These are phyloP conservation scores for Moesziomyces sp. DNA, from an alignment of 1,284 basidiomycete species.

Conservation along the genomic window DNA sequence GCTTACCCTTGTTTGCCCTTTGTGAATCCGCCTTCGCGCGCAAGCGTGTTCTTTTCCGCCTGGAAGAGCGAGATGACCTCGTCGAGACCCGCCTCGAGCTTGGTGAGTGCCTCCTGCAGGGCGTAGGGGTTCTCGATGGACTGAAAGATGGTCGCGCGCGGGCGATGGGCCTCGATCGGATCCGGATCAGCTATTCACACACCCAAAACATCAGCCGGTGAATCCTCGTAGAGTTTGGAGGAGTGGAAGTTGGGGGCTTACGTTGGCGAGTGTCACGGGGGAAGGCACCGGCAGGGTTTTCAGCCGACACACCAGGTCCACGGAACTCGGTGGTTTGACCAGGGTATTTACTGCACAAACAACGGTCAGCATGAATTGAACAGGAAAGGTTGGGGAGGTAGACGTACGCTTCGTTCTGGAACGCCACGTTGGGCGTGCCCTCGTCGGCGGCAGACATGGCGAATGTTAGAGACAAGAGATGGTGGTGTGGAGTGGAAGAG, in stretches of 20 bases:
- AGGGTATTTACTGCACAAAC: conserved; percentile 31
- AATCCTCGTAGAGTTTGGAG: too few relatives aligned
- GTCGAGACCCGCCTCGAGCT: conserved; percentile 52
- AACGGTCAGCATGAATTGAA: background rate
- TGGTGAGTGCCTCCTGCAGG: conserved; percentile 50
- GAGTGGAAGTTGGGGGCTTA: conserved; percentile 6
- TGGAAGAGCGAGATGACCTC: conserved; percentile 58
- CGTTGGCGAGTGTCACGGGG: conserved; percentile 35
- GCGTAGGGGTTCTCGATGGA: conserved; percentile 62
- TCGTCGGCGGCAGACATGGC: conserved; percentile 29
- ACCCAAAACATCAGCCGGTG: too few relatives aligned
- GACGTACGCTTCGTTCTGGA: conserved; percentile 51
- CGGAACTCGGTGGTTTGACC: conserved; percentile 36
- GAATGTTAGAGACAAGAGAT: background rate
- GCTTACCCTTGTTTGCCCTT: conserved; percentile 60
- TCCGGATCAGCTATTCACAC: conserved; percentile 29
- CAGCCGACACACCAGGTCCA: conserved; percentile 38
- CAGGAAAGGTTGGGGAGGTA: background rate
- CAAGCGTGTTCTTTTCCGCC: conserved; percentile 55
- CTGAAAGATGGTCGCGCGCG: conserved; percentile 47
- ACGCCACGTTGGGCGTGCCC: conserved; percentile 47
- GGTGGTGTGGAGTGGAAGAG: background rate
- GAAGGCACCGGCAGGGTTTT: conserved; percentile 51
- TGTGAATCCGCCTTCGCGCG: conserved; percentile 46
- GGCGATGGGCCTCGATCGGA: conserved; percentile 28